Evolutionary conservation across 768 basidiomycete genomes (phyloP).

Genomic region (Tylopilus sp.): DNA sequence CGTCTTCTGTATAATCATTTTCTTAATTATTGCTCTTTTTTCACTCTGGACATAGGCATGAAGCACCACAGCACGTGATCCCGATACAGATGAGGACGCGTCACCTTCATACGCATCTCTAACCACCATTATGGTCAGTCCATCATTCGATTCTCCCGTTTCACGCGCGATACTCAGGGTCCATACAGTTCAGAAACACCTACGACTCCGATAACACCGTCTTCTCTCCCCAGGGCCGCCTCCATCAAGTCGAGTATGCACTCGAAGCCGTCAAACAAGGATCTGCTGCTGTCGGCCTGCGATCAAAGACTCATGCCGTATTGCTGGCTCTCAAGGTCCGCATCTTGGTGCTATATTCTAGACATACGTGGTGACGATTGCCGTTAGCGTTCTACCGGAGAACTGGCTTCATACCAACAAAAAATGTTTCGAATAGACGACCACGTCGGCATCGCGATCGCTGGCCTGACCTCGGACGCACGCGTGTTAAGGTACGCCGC

Average conservation of each 20-base stretch:
- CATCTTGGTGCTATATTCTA: not conserved
- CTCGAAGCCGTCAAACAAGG: conserved; percentile 99
- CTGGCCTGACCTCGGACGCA: conserved; percentile 97
- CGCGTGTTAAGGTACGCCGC: conserved; percentile 80
- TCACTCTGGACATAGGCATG: too few species aligned
- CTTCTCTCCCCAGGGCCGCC: conserved; percentile 92
- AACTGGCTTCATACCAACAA: conserved; percentile 98
- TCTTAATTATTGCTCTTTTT: conserved; percentile 8
- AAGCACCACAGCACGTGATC: conserved; percentile 23
- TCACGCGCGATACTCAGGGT: conserved; percentile 4
- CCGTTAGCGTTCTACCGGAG: conserved; percentile 90
- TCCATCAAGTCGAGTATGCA: conserved; percentile 98
- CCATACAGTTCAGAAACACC: conserved; percentile 80
- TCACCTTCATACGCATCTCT: conserved; percentile 26
- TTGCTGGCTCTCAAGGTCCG: conserved; percentile 88
- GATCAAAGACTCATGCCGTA: conserved; percentile 93
- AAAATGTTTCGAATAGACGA: conserved; percentile 99
- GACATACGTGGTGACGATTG: conserved; percentile 4
- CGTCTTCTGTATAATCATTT: not conserved
- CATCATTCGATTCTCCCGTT: not conserved
- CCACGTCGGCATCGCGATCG: conserved; percentile 99
- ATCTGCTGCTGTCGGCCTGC: conserved; percentile 95
- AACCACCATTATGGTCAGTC: conserved; percentile 30
- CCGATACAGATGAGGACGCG: conserved; percentile 29
- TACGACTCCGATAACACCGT: conserved; percentile 99